These are phyloP conservation scores for Ustilago crameri DNA, from an alignment of 1,284 basidiomycete genomes.

Conservation along the genomic window DNA sequence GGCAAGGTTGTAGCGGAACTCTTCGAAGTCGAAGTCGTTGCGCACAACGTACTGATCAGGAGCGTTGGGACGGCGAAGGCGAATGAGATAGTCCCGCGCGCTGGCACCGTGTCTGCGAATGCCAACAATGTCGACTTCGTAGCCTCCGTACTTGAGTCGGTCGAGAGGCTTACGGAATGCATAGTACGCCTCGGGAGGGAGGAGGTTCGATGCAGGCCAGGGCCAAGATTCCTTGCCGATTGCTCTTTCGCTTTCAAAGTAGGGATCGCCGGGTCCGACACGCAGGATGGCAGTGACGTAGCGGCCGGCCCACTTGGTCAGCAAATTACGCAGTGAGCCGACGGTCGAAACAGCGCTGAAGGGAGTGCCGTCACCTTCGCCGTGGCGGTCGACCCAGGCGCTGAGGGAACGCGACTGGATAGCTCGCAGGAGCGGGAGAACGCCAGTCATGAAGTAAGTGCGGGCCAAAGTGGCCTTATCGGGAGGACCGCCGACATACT, in stretches of 20 bases:
- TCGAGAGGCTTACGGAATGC: conserved; percentile 60
- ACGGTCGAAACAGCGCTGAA: conserved; percentile 54
- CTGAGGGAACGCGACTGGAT: conserved; percentile 61
- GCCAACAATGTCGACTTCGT: conserved; percentile 63
- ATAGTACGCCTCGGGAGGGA: conserved; percentile 62
- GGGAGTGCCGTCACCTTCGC: conserved; percentile 60
- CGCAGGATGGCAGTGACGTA: conserved; percentile 60
- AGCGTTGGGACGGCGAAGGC: conserved; percentile 60
- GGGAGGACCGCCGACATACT: conserved; percentile 44
- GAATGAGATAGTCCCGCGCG: conserved; percentile 59
- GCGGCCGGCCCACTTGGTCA: conserved; percentile 53
- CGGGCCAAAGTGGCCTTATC: conserved; percentile 58
- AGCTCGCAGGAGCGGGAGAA: conserved; percentile 59
- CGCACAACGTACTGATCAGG: conserved; percentile 60
- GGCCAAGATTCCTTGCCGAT: conserved; percentile 51
- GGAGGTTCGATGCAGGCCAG: conserved; percentile 57
- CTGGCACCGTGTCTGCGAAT: conserved; percentile 41
- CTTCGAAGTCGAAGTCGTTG: conserved; percentile 63
- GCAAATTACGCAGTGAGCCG: conserved; percentile 30
- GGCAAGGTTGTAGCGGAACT: conserved; percentile 55
- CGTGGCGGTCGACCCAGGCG: conserved; percentile 58
- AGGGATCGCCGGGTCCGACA: conserved; percentile 54
- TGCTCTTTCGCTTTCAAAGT: conserved; percentile 41
- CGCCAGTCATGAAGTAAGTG: conserved; percentile 51
- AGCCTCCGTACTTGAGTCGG: conserved; percentile 59